phyloP scores from a whole-genome alignment of 805 yeast genomes.

The Tetrapisispora arboricola region DNA sequence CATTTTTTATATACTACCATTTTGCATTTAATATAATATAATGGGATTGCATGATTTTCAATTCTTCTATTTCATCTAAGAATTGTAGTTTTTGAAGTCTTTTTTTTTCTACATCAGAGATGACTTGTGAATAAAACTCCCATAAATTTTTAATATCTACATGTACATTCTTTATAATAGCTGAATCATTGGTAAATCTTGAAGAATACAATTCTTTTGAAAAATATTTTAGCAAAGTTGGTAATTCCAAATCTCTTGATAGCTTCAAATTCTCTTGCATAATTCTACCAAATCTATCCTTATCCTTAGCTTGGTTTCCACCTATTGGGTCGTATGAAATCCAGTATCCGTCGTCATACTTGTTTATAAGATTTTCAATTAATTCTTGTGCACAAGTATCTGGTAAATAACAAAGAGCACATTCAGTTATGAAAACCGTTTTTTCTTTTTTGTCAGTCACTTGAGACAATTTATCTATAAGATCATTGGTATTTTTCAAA shows the following conservation, averaged over 20 bases:
- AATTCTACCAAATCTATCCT: constrained; percentile 38
- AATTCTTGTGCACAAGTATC: constrained; percentile 34
- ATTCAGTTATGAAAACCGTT: constrained; percentile 46
- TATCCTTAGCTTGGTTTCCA: constrained; percentile 29
- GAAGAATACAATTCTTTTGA: constrained; percentile 25
- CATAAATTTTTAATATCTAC: constrained; percentile 28
- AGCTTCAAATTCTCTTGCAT: constrained; percentile 42
- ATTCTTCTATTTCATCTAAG: constrained; percentile 52
- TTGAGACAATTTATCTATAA: constrained; percentile 20
- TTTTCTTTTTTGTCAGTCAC: constrained; percentile 26
- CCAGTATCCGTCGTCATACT: constrained; percentile 20
- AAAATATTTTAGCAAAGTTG: constrained; percentile 32
- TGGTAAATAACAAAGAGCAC: constrained; percentile 45
- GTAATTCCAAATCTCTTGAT: constrained; percentile 39
- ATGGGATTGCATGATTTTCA: constrained; percentile 41
- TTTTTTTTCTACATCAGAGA: constrained; percentile 28
- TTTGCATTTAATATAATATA: constrained; percentile 34
- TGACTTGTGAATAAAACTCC: constrained; percentile 26
- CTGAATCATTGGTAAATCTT: constrained; percentile 10
- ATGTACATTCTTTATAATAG: not conserved
- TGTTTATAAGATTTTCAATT: constrained; percentile 26
- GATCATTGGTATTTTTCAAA: constrained; percentile 23
- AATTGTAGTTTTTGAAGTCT: constrained; percentile 41
- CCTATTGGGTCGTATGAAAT: constrained; percentile 54
- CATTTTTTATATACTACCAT: constrained; percentile 9